Evolutionary conservation across 352 stramenopile genomes (phyloP).

Genomic region (Phytopythium boreale): DNA sequence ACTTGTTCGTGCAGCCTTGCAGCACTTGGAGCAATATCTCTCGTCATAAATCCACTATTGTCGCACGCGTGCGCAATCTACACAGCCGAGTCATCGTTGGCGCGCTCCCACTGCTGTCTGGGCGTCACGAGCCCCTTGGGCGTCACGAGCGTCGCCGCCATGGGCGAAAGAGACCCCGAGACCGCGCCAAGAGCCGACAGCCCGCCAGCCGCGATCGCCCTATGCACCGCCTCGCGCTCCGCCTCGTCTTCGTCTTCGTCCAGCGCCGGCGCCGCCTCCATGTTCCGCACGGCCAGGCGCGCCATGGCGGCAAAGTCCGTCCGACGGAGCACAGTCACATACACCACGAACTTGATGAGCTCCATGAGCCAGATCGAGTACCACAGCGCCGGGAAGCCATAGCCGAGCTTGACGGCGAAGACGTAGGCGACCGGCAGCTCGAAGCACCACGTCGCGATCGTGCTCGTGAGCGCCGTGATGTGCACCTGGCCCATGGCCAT

Average conservation of each 20-base stretch:
- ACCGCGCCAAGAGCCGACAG: constrained; percentile 25
- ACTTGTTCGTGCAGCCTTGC: not conserved
- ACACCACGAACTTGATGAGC: constrained; percentile 21
- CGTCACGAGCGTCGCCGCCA: constrained; percentile 31
- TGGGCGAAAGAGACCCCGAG: constrained; percentile 27
- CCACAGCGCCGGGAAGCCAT: constrained; percentile 50
- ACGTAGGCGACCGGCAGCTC: constrained; percentile 60
- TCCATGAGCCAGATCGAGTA: constrained; percentile 31
- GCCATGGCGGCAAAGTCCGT: constrained; percentile 30
- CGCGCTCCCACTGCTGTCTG: constrained; percentile 45
- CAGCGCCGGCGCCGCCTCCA: constrained; percentile 17
- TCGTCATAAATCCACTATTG: not conserved
- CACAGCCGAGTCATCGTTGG: not conserved
- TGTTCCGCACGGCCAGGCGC: constrained; percentile 14
- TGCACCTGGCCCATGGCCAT: constrained; percentile 55
- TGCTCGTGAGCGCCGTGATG: constrained; percentile 48
- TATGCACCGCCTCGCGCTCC: constrained; percentile 13
- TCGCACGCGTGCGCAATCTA: not conserved
- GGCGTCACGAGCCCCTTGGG: constrained; percentile 15
- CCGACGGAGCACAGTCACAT: constrained; percentile 14
- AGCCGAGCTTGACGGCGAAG: constrained; percentile 36
- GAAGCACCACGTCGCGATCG: constrained; percentile 52
- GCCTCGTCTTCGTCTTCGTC: constrained; percentile 17
- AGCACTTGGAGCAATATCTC: not conserved
- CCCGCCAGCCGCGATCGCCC: constrained; percentile 21